These are phyloP conservation scores for Curvularia sp. DNA, from an alignment of 2,329 filamentous ascomycete species.

Conservation along the genomic window DNA sequence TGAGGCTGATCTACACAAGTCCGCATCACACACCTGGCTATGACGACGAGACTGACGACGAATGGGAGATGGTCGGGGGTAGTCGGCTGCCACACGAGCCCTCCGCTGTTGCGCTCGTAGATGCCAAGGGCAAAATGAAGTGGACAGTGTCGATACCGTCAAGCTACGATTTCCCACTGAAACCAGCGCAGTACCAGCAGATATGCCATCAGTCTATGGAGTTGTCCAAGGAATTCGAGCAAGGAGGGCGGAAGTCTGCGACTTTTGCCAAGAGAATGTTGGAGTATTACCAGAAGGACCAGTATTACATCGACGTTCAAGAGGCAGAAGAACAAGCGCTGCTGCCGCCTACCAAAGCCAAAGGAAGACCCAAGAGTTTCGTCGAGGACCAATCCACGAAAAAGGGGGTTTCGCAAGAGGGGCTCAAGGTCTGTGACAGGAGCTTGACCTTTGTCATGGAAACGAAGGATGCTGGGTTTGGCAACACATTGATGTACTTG, in stretches of 20 bases:
- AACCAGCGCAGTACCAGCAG: conserved; percentile 69
- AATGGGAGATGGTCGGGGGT: conserved; percentile 72
- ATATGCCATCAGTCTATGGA: conserved; percentile 73
- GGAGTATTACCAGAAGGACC: conserved; percentile 68
- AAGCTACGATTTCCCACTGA: conserved; percentile 70
- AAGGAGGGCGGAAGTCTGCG: conserved; percentile 38
- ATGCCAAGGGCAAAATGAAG: conserved; percentile 67
- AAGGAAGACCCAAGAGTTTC: conserved; percentile 48
- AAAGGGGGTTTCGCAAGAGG: conserved; percentile 36
- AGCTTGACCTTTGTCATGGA: conserved; percentile 82
- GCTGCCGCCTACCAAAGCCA: conserved; percentile 57
- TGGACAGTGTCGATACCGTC: conserved; percentile 85
- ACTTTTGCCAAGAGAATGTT: conserved; percentile 44
- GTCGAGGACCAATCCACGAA: conserved; percentile 48
- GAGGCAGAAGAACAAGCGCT: conserved; percentile 72
- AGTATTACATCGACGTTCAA: conserved; percentile 74
- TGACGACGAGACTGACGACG: conserved; percentile 42
- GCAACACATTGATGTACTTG: conserved; percentile 75
- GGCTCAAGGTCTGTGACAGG: conserved; percentile 67
- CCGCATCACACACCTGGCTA: conserved; percentile 25
- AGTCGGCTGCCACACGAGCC: conserved; percentile 73
- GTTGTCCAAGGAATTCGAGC: conserved; percentile 62
- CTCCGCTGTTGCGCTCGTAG: conserved; percentile 73
- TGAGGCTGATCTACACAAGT: conserved; percentile 41
- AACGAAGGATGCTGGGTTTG: conserved; percentile 75